A percentile compares a stretch with the other conserved stretches of the same genome.
Conservation (phyloP, 2,329 filamentous ascomycete genomes). For the Epichloe typhina region DNA sequence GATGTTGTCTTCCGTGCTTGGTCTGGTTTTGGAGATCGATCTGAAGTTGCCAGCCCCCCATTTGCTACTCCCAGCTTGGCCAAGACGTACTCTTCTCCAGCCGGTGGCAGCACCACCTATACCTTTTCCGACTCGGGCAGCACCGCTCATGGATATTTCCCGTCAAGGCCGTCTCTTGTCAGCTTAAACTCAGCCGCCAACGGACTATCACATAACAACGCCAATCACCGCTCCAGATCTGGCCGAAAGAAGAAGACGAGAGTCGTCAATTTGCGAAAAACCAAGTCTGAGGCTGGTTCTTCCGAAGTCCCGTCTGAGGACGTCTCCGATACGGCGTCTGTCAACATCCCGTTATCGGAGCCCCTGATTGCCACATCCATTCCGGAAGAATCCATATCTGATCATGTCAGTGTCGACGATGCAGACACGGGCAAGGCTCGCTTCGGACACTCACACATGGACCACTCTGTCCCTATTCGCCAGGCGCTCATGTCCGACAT, state of each 20-base stretch:
- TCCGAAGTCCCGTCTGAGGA: constrained; percentile 33
- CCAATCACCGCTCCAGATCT: constrained; percentile 45
- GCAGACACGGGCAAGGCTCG: constrained; percentile 26
- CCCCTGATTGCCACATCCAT: constrained; percentile 42
- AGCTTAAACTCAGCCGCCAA: constrained; percentile 48
- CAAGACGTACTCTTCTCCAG: constrained; percentile 48
- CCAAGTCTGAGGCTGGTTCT: constrained; percentile 40
- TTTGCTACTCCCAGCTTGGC: constrained; percentile 40
- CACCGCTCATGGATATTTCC: constrained; percentile 44
- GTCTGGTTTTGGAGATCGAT: constrained; percentile 64
- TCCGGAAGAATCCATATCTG: constrained; percentile 45
- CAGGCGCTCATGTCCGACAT: constrained; percentile 15
- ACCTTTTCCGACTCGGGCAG: constrained; percentile 63
- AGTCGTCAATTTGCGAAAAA: constrained; percentile 66
- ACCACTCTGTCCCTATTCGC: constrained; percentile 7
- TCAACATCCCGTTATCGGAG: constrained; percentile 48
- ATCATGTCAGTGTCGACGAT: constrained; percentile 18
- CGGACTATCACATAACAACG: constrained; percentile 49
- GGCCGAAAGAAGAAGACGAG: constrained; percentile 71
- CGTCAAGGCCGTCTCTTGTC: constrained; percentile 55
- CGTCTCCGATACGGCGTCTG: constrained; percentile 39
- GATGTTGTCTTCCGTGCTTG: constrained; percentile 89
- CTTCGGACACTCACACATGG: constrained; percentile 19
- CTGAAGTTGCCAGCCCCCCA: constrained; percentile 41
- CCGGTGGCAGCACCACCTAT: constrained; percentile 50